These are phyloP conservation scores for Saksenaea oblongispora DNA, from an alignment of 371 early-diverging fungal species.

Conservation along the genomic window DNA sequence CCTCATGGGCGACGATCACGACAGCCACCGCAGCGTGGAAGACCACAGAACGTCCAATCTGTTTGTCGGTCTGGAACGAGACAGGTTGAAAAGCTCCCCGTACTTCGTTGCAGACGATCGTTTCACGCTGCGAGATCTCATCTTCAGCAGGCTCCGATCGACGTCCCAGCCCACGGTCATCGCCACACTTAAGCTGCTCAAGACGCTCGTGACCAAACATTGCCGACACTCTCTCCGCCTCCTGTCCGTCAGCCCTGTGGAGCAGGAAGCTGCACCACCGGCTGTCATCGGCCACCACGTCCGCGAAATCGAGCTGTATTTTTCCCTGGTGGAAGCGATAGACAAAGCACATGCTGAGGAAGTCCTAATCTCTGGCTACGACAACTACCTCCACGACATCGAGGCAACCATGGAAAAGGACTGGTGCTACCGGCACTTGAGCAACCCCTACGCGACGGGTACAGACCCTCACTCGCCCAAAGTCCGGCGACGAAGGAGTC, in stretches of 20 bases:
- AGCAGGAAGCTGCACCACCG: background rate
- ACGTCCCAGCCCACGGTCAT: conserved; percentile 70
- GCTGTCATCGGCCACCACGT: conserved; percentile 46
- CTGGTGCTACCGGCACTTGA: conserved; percentile 47
- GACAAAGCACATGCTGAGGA: conserved; percentile 50
- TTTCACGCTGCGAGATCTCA: conserved; percentile 72
- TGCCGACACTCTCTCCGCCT: conserved; percentile 67
- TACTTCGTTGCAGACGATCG: conserved; percentile 46
- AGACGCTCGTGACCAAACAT: conserved; percentile 70
- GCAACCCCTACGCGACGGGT: conserved; percentile 8
- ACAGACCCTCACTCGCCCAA: background rate
- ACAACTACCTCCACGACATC: conserved; percentile 72
- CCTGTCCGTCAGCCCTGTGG: conserved; percentile 55
- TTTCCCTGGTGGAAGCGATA: conserved; percentile 58
- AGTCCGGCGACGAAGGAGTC: conserved; percentile 36
- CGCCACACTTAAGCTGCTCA: conserved; percentile 74
- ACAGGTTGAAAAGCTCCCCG: conserved; percentile 29
- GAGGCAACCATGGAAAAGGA: conserved; percentile 62
- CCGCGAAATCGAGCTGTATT: conserved; percentile 62
- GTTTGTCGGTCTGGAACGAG: conserved; percentile 19
- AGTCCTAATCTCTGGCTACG: conserved; percentile 60
- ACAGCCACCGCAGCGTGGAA: background rate
- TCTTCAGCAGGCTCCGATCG: conserved; percentile 70
- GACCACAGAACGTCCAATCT: background rate
- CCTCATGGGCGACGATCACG: conserved; percentile 61